These are phyloP conservation scores for Quercus robur DNA, from an alignment of 306 rosid species.

Conservation along the genomic window DNA sequence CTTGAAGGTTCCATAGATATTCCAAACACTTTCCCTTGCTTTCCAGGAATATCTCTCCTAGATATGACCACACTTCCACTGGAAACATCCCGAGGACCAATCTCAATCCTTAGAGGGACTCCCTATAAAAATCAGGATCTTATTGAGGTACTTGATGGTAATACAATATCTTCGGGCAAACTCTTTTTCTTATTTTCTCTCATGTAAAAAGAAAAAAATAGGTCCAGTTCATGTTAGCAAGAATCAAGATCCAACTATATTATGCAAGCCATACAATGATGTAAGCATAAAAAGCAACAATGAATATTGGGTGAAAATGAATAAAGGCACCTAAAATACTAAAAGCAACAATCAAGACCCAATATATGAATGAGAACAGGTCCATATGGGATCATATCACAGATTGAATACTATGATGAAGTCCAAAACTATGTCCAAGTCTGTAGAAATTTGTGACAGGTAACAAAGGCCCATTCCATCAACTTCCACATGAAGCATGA, in stretches of 20 bases:
- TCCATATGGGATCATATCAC: neutral
- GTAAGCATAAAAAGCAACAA: neutral
- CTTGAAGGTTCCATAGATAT: slow-evolving; percentile 78
- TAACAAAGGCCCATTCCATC: neutral
- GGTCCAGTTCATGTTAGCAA: neutral
- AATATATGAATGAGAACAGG: neutral
- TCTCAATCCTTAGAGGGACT: slow-evolving; percentile 93
- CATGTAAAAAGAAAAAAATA: neutral
- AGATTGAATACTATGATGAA: neutral
- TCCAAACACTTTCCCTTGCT: slow-evolving; percentile 92
- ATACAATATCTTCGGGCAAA: neutral
- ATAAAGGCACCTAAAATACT: neutral
- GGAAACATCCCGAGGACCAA: slow-evolving; percentile 93
- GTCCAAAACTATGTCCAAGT: neutral
- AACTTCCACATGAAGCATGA: neutral
- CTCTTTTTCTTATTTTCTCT: neutral
- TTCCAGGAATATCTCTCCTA: slow-evolving; percentile 94
- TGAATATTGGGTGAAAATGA: neutral
- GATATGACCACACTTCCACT: slow-evolving; percentile 84
- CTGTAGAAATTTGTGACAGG: neutral
- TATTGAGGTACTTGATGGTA: slow-evolving; percentile 6
- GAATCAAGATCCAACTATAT: neutral
- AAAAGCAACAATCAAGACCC: neutral
- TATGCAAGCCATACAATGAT: neutral
- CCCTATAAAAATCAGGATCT: slow-evolving; percentile 54